Base-by-base conservation (phyloP, 176 grass and related monocot species). In the Bonia amplexicaulis region DNA sequence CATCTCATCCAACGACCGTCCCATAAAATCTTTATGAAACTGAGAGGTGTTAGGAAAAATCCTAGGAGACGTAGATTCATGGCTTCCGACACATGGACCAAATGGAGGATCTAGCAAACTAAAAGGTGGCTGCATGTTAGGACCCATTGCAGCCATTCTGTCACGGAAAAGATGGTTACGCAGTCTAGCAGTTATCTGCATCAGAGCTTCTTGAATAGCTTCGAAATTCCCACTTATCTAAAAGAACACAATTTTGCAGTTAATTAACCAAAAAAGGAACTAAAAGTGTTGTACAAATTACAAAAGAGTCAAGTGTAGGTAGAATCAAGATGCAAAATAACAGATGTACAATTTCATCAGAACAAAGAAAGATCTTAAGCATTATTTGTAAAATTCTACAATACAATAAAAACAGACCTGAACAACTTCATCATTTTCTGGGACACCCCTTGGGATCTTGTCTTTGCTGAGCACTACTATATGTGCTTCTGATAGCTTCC, bases 401-500 rank as follows among this genome's bases (percentile, higher is more conserved):
- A 75, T 45, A 67, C 62, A 73, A 57, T 17, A 85, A 70, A 82
- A 47, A 44, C 76, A 81, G 44, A 99, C 96, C 91, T 99, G 91
- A 70, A 99, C 76, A 79, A 96, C 86, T 92, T 92, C 93, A 64
- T 90, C 91, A 87, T 89, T 87, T 85, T 96, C 87, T 66, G 80
- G 86, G 12, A 96, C 70, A 85, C 88, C 93, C 39, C 46, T 87
- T 13, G 96, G 90, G 55, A 91, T 87, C 77, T 93, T 90, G 45
- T 92, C 93, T 92, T 96, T 96, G 65, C 85, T 78, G 73, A 94
- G 45, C 73, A 99, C 91, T 62, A 94, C 62, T 82, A 99, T 94
- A 67, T 92, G 91, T 73, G 96, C 96, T 81, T 89, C 82, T 75
- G 96, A 94, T 69, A 90, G 81, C 78, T 96, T 99, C 90, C 96